These are phyloP conservation scores for Lagerstroemia speciosa DNA, from an alignment of 345 rosid genomes.

Conservation along the genomic window DNA sequence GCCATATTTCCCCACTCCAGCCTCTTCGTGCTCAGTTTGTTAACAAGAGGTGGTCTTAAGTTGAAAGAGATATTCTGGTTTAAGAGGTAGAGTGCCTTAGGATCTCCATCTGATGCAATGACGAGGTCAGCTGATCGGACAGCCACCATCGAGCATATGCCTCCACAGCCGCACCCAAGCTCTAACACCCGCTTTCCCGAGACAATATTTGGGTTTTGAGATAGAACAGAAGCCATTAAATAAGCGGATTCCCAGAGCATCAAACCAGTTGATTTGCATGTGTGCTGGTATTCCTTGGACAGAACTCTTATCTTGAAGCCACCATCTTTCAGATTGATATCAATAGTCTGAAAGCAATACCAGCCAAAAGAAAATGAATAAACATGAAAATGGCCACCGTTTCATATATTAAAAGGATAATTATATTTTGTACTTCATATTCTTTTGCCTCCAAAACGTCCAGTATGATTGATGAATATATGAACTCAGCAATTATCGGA, in stretches of 20 bases:
- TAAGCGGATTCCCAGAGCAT: slow-evolving; percentile 97
- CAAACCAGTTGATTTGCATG: slow-evolving; percentile 83
- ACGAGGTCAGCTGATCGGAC: slow-evolving; percentile 49
- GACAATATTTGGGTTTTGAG: slow-evolving; percentile 60
- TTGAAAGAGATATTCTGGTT: slow-evolving; percentile 46
- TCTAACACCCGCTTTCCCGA: slow-evolving; percentile 62
- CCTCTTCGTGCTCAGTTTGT: slow-evolving; percentile 35
- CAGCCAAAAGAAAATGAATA: neutral
- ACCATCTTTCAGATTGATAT: slow-evolving; percentile 31
- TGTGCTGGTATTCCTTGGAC: slow-evolving; percentile 80
- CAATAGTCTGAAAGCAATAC: slow-evolving; percentile 32
- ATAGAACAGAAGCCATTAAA: slow-evolving; percentile 68
- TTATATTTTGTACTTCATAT: neutral
- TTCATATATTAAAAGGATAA: neutral
- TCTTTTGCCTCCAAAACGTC: no score
- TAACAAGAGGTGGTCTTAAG: slow-evolving; percentile 27
- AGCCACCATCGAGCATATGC: slow-evolving; percentile 88
- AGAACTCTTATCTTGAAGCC: slow-evolving; percentile 43
- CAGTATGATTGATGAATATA: no score
- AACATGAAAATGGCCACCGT: neutral
- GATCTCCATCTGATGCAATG: slow-evolving; percentile 75
- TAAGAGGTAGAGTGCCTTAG: slow-evolving; percentile 48
- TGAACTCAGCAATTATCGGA: no score
- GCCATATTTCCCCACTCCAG: slow-evolving; percentile 75
- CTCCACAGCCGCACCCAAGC: slow-evolving; percentile 73